Evolutionary conservation across 805 yeast species (phyloP), one percentile per base, ranked within the genome.

Genomic region (Ogataea philodendri): DNA sequence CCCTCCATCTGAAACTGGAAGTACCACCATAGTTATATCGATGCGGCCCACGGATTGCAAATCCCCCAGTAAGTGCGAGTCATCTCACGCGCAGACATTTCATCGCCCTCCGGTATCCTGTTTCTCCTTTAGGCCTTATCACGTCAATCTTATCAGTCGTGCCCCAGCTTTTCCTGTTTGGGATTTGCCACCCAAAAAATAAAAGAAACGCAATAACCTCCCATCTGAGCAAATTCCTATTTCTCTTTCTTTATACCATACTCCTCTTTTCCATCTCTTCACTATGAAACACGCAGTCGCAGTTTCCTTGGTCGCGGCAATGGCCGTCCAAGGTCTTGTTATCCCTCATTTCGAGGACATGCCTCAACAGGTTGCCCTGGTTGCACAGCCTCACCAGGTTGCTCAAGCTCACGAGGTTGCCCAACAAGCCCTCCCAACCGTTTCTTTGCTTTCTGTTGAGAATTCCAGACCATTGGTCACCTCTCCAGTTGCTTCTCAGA

Each of bases 251-350:
- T 30, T 19, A 19, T 24, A 17, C 15, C 21, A 19, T 19, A 22
- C 33, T 28, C 38, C 30, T 29, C 22, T 28, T 20, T 29, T 26
- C 31, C 18, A 21, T 15, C 23, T 22, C 38, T 35, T 30, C 35
- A 24, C 9, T 9, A 31, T 32, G 41, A 41, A 23, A 32, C 43
- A 48, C 30, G 45, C 60, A 22, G 54, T 54, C 30, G 57, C 55
- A 9, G 31, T 50, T 5, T 42, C 60, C 24, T 40, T 57, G 40
- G 20, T 56, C 22, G 42, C 54, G 10, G 45, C 61, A 9, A 34
- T 57, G 41, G 47, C 57, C 11, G 72, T 74, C 18, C 57, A 64
- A 39, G 75, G 76, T n/a, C 65, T 81, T 54, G 81, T 81, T 41
- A 76, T 82, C 46, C 90, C 90, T 5, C 23, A 38, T 9, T 45